Evolutionary conservation across 2,329 filamentous ascomycete genomes (phyloP), one percentile per base, ranked within the genome.

Genomic region (Trichophyton equinum): DNA sequence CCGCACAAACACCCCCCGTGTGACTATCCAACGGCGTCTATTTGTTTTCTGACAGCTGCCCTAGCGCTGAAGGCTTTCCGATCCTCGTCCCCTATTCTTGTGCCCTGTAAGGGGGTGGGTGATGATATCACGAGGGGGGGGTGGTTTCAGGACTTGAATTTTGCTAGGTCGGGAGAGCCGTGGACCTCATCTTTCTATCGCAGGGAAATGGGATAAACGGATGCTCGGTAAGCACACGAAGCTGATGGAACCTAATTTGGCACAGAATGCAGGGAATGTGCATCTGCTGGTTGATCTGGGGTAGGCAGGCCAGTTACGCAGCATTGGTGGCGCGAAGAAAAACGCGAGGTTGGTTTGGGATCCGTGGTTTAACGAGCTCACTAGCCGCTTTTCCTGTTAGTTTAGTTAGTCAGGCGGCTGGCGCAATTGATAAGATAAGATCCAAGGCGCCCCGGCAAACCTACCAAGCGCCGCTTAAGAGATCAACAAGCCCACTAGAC

Each of bases 1-100:
- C 68, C 77, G 33, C 33, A 36, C 13, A 36, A 27, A 55, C 20
- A 25, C 27, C 20, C 49, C 15, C 51, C 51, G 51, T 36, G n/a
- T 55, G 30, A 15, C 51, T 18, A 11, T 36, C 51, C 20, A 38
- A 36, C 51, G 30, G 15, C n/a, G 51, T 55, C 5, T 20, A 20
- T 27, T 27, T 22, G 3, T 33, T 18, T 18, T 18, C 27, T 36
- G 30, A 55, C 51, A 25, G 27, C 49, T 9, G 20, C 20, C 13
- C 30, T 25, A 36, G 51, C 20, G 30, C 15, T 15, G 51, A 33
- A 55, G 7, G 7, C 51, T 51, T 51, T 55, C n/a, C 13, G 46
- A 11, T 55, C 33, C 51, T 53, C n/a, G 51, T 15, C 51, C 27
- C 25, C 13, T 33, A 9, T 13, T 55, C 30, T n/a, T 27, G 30